Conservation (phyloP, 1,284 basidiomycete genomes). For the Puccinia coronata region DNA sequence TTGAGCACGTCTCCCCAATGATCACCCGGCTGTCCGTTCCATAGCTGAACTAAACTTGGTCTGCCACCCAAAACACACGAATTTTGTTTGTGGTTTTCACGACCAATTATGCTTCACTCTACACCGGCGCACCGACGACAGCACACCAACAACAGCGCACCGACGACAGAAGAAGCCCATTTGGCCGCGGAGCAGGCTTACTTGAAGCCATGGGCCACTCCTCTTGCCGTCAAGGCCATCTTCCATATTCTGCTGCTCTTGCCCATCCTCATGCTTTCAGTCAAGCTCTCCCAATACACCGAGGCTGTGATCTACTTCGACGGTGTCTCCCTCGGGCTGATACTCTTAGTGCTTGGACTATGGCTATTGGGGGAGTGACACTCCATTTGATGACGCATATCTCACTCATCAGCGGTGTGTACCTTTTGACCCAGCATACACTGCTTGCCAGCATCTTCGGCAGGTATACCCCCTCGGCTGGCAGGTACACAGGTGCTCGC, state of each 20-base stretch:
- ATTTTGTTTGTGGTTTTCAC: constrained; percentile 28
- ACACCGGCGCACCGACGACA: neutral
- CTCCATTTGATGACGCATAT: no score
- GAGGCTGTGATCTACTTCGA: constrained; percentile 47
- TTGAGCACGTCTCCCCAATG: neutral
- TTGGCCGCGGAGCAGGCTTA: constrained; percentile 32
- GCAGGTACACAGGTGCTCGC: no score
- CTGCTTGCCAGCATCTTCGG: no score
- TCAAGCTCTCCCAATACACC: constrained; percentile 25
- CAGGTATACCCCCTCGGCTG: no score
- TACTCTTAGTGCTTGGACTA: constrained; percentile 32
- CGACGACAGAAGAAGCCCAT: constrained; percentile 61
- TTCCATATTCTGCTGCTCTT: constrained; percentile 32
- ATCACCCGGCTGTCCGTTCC: constrained; percentile 1
- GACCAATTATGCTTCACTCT: constrained; percentile 22
- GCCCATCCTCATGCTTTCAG: constrained; percentile 31
- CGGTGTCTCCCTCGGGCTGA: constrained; percentile 20
- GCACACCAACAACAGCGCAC: constrained; percentile 73
- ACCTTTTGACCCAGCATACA: no score
- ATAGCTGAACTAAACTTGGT: neutral
- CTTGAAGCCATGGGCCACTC: constrained; percentile 30
- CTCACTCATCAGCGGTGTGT: no score
- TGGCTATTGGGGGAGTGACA: no score
- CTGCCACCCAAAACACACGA: no score
- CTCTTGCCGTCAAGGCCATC: constrained; percentile 24